A percentile compares a stretch with the other conserved stretches of the same genome.
phyloP scores from a whole-genome alignment of 2,329 filamentous ascomycete species.

The Helotiales sp. region DNA sequence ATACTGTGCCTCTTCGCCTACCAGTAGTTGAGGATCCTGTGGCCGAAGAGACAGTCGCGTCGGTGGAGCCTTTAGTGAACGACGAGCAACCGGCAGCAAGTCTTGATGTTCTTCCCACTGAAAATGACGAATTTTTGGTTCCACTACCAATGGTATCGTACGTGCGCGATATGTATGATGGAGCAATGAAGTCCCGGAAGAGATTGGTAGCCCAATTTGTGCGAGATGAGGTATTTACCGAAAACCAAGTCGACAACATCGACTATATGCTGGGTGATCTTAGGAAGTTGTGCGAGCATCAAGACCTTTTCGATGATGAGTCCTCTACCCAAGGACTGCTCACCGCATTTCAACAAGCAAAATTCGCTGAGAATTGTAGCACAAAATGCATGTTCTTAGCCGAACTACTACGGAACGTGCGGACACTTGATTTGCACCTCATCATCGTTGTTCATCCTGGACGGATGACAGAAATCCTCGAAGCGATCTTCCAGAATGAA shows the following conservation, averaged over 20 bases:
- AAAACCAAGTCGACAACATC: conserved; percentile 45
- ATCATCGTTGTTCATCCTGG: conserved; percentile 54
- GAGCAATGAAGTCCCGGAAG: conserved; percentile 46
- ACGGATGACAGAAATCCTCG: conserved; percentile 52
- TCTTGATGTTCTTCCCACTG: not conserved
- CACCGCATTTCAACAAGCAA: conserved; percentile 44
- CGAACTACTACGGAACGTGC: conserved; percentile 51
- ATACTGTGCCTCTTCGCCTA: not conserved
- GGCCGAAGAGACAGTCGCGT: not conserved
- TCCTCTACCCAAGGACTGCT: conserved; percentile 39
- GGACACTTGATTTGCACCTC: conserved; percentile 46
- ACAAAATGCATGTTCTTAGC: conserved; percentile 60
- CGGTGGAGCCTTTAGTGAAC: not conserved
- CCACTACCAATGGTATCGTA: conserved; percentile 58
- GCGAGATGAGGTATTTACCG: conserved; percentile 42
- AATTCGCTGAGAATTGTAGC: conserved; percentile 56
- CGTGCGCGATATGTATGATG: conserved; percentile 52
- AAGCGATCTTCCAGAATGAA: conserved; percentile 46
- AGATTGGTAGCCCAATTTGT: conserved; percentile 50
- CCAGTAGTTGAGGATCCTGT: not conserved
- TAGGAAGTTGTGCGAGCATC: conserved; percentile 57
- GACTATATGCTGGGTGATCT: conserved; percentile 52
- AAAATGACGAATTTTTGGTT: conserved; percentile 47
- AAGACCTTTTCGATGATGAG: conserved; percentile 50
- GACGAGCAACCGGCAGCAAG: not conserved